Base-by-base conservation (phyloP, 2,329 filamentous ascomycete species). In the Diaporthe vaccinii region DNA sequence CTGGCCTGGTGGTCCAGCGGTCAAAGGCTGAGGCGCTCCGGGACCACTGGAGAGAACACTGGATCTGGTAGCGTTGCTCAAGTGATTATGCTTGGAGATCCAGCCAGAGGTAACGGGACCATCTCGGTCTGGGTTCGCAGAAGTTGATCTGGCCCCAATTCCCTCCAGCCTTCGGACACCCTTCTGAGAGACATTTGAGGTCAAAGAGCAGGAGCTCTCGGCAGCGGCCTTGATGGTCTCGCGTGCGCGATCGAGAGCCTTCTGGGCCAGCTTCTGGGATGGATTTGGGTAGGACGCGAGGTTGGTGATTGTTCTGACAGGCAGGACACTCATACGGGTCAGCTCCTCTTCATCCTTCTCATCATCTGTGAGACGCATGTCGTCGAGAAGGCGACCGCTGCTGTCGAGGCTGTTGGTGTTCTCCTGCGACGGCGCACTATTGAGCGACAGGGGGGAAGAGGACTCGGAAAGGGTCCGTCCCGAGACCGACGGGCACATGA, bases 201-300 rank as follows among this genome's bases (percentile, higher is more conserved):
- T 77, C 49, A 75, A 73, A 10, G 77, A 76, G 17, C 74, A 76
- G 69, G 68, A 80, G 73, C 74, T 69, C 49, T 46, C 74, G 62
- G 57, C 72, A 74, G 70, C 77, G 65, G 75, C 77, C 75, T 76
- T 77, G 78, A 59, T 58, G 20, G 73, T 70, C 70, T 76, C 61
- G 20, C 76, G 68, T 51, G 67, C 76, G n/a, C 74, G 74, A 72
- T 78, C 77, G 57, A 90, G 85, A 25, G 84, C 82, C 77, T 84
- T 86, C 81, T 87, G 87, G 75, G 89, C 89, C 57, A 81, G 83
- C 80, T 87, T 87, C 80, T 90, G 89, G 79, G 84, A 87, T 10
- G 88, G 89, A 77, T 91, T 91, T 6, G 86, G 84, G 77, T 90
- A 91, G 1, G 89, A 90, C 22, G 89, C 89, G 77, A 91, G 80